Evolutionary conservation across 805 yeast species (phyloP).

Genomic region (Saccharomycopsis fermentans): DNA sequence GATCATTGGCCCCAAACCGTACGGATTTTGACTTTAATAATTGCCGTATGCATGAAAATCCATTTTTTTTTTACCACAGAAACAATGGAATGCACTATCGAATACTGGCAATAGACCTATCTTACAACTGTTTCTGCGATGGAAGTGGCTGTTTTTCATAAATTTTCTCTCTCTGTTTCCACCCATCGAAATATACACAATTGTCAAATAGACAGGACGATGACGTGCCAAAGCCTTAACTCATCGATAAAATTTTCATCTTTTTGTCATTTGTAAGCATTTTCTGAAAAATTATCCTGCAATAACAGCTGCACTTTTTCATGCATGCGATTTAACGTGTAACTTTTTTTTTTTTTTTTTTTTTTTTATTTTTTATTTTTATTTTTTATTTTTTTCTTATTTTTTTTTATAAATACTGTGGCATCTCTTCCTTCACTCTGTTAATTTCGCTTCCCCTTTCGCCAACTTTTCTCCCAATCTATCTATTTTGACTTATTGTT

Average conservation of each 20-base stretch:
- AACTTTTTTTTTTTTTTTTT: too few species aligned
- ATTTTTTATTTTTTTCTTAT: too few species aligned
- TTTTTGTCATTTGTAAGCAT: not conserved
- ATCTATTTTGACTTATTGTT: not conserved
- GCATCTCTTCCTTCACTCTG: not conserved
- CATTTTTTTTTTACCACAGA: not conserved
- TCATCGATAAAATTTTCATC: not conserved
- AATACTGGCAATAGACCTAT: too few species aligned
- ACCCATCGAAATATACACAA: too few species aligned
- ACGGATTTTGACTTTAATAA: not conserved
- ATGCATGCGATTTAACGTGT: not conserved
- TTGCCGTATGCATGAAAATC: slow-evolving; percentile 1
- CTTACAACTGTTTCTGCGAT: too few species aligned
- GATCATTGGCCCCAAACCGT: not conserved
- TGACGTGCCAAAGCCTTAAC: not conserved
- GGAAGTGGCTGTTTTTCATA: too few species aligned
- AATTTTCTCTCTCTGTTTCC: too few species aligned
- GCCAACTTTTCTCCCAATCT: not conserved
- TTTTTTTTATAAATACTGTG: not conserved
- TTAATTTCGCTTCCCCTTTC: not conserved
- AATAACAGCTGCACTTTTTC: not conserved
- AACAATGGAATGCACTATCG: not conserved
- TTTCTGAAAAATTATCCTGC: not conserved
- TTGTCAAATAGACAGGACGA: too few species aligned
- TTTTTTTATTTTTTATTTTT: not conserved